Base-by-base conservation (phyloP, 2,329 filamentous ascomycete species). In the Plenodomus lindquistii region DNA sequence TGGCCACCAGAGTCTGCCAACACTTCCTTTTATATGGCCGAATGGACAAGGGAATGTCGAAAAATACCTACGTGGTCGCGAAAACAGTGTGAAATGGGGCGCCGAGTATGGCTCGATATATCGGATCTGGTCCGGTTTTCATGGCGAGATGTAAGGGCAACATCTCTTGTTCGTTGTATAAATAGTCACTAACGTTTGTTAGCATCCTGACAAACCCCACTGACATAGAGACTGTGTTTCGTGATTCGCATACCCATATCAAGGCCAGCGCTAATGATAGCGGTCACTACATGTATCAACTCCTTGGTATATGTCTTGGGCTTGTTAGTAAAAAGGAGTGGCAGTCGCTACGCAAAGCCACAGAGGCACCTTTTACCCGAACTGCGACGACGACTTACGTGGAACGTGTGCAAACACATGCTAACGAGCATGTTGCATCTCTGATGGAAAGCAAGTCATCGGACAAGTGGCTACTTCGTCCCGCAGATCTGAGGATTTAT, bases 291-390 rank as follows among this genome's bases (percentile, higher is more conserved):
- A 57, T 78, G 59, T 55, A 70, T 35, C 52, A 74, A 29, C 59
- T 79, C 0, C 67, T 80, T 0, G 77, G 77, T 0, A 46, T 68
- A 39, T 79, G 77, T 50, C 44, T 79, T 0, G 77, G 77, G 0
- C 60, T 79, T 1, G 59, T 78, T 44, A 76, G 66, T 36, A 50
- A 57, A 1, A 19, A 52, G 2, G 44, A 65, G 18, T 77, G 69
- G 70, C 44, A 54, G 43, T 43, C 37, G 11, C 21, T 74, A 1
- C 56, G 61, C 10, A 37, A 50, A 3, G 52, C 52, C 22, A 46
- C 54, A 10, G 60, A 66, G 36, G 13, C 42, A 11, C 47, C 64
- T 2, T 71, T 71, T 42, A 15, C 44, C 13, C 42, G 42, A 27
- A 44, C 29, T 8, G 19, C 42, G 34, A 41, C 48, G 9, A 34